Evolutionary conservation across 257 asterid species (phyloP).

Genomic region (Solanum etuberosum): DNA sequence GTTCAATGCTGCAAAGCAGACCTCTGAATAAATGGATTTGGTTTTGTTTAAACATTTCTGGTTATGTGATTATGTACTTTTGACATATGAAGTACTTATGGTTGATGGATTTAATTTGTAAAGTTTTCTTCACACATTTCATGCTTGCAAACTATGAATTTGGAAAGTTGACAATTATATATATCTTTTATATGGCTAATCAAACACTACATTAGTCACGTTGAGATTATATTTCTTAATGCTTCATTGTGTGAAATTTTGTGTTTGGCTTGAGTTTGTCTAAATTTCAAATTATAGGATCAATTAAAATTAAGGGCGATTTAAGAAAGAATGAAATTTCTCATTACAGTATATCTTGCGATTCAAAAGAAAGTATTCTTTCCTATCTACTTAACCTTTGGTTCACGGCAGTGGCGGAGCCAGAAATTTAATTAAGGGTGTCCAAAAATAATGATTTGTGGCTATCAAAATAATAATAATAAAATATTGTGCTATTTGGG

Average conservation of each 20-base stretch:
- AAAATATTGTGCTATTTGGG: no score
- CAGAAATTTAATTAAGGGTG: no score
- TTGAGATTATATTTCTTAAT: background rate
- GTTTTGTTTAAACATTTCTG: background rate
- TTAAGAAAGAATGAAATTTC: no score
- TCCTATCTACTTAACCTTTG: no score
- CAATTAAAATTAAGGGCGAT: no score
- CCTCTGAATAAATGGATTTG: background rate
- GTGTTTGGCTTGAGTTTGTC: background rate
- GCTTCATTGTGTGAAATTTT: background rate
- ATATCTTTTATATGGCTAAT: background rate
- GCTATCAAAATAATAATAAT: no score
- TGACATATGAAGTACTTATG: background rate
- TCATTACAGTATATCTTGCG: no score
- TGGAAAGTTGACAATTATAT: background rate
- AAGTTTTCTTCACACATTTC: background rate
- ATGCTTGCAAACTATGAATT: background rate
- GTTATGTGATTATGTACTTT: background rate
- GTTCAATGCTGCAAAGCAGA: background rate
- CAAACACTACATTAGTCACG: background rate
- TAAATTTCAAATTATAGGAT: no score
- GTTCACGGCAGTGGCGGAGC: no score
- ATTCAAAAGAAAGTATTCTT: no score
- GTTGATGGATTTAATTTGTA: background rate
- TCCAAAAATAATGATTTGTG: no score